Base-by-base conservation (phyloP, 305 asterid genomes). In the Solanum hybrid region DNA sequence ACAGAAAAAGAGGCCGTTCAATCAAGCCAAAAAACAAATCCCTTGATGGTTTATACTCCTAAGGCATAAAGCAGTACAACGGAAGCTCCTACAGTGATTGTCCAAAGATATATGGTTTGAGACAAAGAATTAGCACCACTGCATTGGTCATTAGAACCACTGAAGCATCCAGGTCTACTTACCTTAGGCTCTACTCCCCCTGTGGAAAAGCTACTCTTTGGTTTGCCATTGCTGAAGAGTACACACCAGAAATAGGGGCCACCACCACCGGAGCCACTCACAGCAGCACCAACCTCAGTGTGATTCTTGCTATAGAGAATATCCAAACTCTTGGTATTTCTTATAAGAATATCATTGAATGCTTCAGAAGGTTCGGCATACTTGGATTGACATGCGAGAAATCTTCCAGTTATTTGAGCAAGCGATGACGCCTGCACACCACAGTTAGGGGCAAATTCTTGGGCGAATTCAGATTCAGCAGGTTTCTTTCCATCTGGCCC, bases 271-370 rank as follows among this genome's bases (percentile, higher is more conserved):
- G 98, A 94, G 73, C 97, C 94, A 45, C 96, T 97, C 78, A 95
- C 99, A 0, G 98, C 99, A 5, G 98, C 98, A 7, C 99, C 99
- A 17, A 96, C 97, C 92, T 97, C 98, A 3, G 97, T 91, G 93
- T 97, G 98, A 89, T 94, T 97, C 94, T 91, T 94, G 92, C 95
- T 93, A 2, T 89, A 90, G 31, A 97, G 92, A 76, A 96, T 94
- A 24, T 94, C 97, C 76, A 93, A 40, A 91, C 98, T 94, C 93
- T 91, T 94, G 15, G 81, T 90, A 12, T 92, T 94, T 56, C 94
- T 92, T 95, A 96, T 94, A 87, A 97, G 89, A 36, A 96, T 93
- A 1, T 92, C 91, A 0, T 98, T 95, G 89, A 97, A 95, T 29
- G 98, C 98, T 11, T 89, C 91, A 0, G 93, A 42, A 13, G 99